A percentile compares a stretch with the other conserved stretches of the same genome.
These are phyloP conservation scores for Pseudonectria foliicola DNA, from an alignment of 2,329 filamentous ascomycete genomes.

Conservation along the genomic window DNA sequence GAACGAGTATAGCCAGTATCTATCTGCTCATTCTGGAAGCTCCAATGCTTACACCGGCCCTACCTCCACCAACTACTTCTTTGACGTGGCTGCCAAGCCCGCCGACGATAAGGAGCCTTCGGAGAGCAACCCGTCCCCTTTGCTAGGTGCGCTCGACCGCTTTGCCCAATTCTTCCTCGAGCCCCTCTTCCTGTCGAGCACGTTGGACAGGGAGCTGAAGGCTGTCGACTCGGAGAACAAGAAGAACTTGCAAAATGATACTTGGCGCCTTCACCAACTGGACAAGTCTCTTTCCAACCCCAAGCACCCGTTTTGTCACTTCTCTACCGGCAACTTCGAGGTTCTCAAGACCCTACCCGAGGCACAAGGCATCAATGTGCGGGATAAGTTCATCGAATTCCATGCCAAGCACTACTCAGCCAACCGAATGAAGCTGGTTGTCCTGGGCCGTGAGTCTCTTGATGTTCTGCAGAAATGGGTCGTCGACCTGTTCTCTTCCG, in stretches of 20 bases:
- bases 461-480: conserved; percentile 82
- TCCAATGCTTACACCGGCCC: conserved; percentile 93
- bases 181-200: conserved; percentile 77
- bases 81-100: conserved; percentile 81
- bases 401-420: conserved; percentile 86
- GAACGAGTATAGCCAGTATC: conserved; percentile 92
- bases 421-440: conserved; percentile 87
- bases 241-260: conserved; percentile 90
- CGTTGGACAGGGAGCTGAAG: conserved; percentile 76
- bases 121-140: conserved; percentile 48
- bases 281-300: conserved; percentile 85
- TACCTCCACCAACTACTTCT: conserved; percentile 96
- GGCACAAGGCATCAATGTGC: conserved; percentile 71
- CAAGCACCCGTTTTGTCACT: conserved; percentile 82
- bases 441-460: conserved; percentile 73
- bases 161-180: conserved; percentile 93
- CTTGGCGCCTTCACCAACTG: conserved; percentile 80
- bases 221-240: conserved; percentile 96
- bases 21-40: conserved; percentile 80
- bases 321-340: conserved; percentile 83
- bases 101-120: conserved; percentile 52
- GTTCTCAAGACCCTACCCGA: conserved; percentile 79
- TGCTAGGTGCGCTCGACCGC: conserved; percentile 79
- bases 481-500: conserved; percentile 70
- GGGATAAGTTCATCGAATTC: conserved; percentile 88